Percentiles rank a stretch among this genome's conserved stretches.
These are phyloP conservation scores for Malassezia nana DNA, from an alignment of 1,284 basidiomycete genomes.

Conservation along the genomic window DNA sequence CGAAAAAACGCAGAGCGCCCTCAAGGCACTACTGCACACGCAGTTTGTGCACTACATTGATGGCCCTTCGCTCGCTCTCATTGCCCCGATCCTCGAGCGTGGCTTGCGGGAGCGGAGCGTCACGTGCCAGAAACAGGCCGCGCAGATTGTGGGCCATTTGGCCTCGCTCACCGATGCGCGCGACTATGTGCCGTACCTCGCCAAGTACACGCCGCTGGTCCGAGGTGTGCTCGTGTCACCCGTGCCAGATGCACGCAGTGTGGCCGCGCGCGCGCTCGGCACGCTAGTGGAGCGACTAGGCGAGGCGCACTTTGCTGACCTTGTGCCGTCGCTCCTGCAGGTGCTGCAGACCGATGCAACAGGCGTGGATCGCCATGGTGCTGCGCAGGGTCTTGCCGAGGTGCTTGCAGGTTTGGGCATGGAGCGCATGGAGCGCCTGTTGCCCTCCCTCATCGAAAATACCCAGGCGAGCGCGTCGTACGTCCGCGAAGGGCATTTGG, in stretches of 20 bases:
- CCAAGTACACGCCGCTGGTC: constrained; percentile 76
- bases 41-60: constrained; percentile 98
- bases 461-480: constrained; percentile 80
- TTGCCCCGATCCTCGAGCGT: constrained; percentile 89
- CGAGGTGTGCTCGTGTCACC: constrained; percentile 78
- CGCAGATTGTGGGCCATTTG: constrained; percentile 92
- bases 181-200: constrained; percentile 92
- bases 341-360: constrained; percentile 87
- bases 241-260: constrained; percentile 91
- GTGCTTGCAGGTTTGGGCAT: constrained; percentile 91
- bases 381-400: constrained; percentile 93
- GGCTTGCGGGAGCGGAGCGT: constrained; percentile 84
- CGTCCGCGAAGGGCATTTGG: constrained; percentile 97
- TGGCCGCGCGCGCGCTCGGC: constrained; percentile 93
- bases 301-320: constrained; percentile 86
- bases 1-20: constrained; percentile 70
- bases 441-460: constrained; percentile 87
- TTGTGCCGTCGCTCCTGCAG: constrained; percentile 78
- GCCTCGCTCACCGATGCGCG: constrained; percentile 81
- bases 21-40: constrained; percentile 75
- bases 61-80: constrained; percentile 88
- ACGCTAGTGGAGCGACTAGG: constrained; percentile 92
- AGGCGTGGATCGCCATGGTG: constrained; percentile 91
- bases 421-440: constrained; percentile 85
- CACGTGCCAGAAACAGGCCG: constrained; percentile 87